These are phyloP conservation scores for Acanthamoeba castellanii DNA, from an alignment of 208 protist genomes.

Conservation along the genomic window DNA sequence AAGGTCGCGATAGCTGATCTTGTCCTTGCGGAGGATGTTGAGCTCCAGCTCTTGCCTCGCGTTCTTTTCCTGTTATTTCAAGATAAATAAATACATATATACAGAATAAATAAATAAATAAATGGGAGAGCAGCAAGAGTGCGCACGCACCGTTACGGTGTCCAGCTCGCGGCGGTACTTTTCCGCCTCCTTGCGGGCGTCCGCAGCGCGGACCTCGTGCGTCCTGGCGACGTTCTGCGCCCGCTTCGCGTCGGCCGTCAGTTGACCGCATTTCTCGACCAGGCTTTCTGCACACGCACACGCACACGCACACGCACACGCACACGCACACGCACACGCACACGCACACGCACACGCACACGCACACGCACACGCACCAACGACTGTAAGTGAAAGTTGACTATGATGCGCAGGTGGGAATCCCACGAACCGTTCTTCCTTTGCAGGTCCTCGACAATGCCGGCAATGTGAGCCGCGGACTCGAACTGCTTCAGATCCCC, in stretches of 20 bases:
- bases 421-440: background rate
- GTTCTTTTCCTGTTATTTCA: background rate
- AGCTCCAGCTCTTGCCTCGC: slow-evolving; percentile 20
- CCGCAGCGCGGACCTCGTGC: background rate
- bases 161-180: background rate
- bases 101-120: background rate
- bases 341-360: too few species aligned
- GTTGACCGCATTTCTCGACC: background rate
- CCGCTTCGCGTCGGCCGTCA: background rate
- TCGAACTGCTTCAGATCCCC: slow-evolving; percentile 41
- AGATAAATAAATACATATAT: background rate
- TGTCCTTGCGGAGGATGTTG: slow-evolving; percentile 33
- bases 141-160: background rate
- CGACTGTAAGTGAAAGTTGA: background rate
- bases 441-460: slow-evolving; percentile 25
- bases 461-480: slow-evolving; percentile 7
- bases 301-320: background rate
- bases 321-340: too few species aligned
- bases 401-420: too few species aligned
- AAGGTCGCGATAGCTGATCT: background rate
- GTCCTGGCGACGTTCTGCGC: background rate
- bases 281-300: background rate
- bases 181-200: background rate
- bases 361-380: too few species aligned
- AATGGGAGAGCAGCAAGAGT: background rate